Conservation (phyloP, 108 stramenopile genomes). For the Cyclotella atomus region DNA sequence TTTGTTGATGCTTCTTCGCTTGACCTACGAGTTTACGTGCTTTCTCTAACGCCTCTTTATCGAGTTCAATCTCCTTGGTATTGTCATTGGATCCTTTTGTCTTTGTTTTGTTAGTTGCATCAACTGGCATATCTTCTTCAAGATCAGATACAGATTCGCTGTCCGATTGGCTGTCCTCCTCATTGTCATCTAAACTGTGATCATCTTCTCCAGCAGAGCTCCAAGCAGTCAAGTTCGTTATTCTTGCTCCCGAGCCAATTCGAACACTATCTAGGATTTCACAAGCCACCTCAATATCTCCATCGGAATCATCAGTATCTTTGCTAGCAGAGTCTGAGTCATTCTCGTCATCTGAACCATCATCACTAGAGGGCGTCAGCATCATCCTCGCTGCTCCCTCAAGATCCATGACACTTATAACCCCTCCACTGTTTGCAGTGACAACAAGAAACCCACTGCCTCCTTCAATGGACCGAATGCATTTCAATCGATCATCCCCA, state of each 20-base stretch:
- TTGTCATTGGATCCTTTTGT: constrained; percentile 2
- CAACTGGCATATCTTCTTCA: constrained; percentile 2
- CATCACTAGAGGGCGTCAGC: constrained; percentile 36
- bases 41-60: constrained; percentile 64
- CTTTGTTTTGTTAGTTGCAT: constrained; percentile 27
- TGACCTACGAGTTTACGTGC: constrained; percentile 72
- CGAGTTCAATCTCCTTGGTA: constrained; percentile 59
- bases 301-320: constrained; percentile 53
- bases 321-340: constrained; percentile 27
- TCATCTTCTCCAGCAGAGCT: constrained; percentile 39
- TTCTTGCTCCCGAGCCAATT: constrained; percentile 85
- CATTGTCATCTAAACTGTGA: neutral
- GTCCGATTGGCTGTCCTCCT: constrained; percentile 9
- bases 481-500: constrained; percentile 88
- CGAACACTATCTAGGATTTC: constrained; percentile 82
- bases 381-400: constrained; percentile 85
- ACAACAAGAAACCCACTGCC: constrained; percentile 74
- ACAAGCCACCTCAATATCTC: constrained; percentile 66
- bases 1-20: constrained; percentile 75
- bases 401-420: constrained; percentile 85
- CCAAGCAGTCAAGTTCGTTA: constrained; percentile 82
- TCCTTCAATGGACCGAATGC: constrained; percentile 64
- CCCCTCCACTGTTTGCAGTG: constrained; percentile 85
- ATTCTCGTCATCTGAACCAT: constrained; percentile 33
- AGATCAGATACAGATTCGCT: constrained; percentile 16